phyloP scores from a whole-genome alignment of 371 early-diverging fungal genomes.

The Lichtheimia ramosa region DNA sequence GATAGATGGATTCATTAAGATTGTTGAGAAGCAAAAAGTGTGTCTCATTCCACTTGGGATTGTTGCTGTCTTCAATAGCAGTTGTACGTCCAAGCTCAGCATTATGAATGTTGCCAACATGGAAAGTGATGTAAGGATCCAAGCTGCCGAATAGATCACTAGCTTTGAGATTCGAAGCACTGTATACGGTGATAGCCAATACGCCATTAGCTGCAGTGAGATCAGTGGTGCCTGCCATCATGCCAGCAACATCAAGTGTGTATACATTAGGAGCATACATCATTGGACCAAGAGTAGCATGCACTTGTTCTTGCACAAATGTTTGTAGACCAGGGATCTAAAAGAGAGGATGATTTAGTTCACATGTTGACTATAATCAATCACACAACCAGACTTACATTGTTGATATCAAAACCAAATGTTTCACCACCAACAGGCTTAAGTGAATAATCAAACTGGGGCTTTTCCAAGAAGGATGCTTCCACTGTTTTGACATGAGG shows the following conservation, averaged over 20 bases:
- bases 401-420: constrained; percentile 81
- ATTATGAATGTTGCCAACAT: constrained; percentile 65
- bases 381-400: constrained; percentile 55
- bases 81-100: constrained; percentile 62
- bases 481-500: constrained; percentile 92
- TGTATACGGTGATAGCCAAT: constrained; percentile 72
- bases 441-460: constrained; percentile 91
- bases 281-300: constrained; percentile 79
- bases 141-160: constrained; percentile 80
- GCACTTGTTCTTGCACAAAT: constrained; percentile 81
- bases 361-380: no score
- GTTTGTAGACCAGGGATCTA: constrained; percentile 82
- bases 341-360: not conserved
- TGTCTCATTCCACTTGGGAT: constrained; percentile 50
- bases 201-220: constrained; percentile 77
- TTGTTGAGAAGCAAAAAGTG: constrained; percentile 44
- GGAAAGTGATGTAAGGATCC: constrained; percentile 84
- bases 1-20: constrained; percentile 27
- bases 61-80: constrained; percentile 54
- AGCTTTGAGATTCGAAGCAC: constrained; percentile 82
- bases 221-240: constrained; percentile 73
- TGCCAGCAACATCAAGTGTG: constrained; percentile 79
- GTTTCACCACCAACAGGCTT: constrained; percentile 94
- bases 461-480: constrained; percentile 87
- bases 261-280: constrained; percentile 87